These are phyloP conservation scores for Kazachstania sp. DNA, from an alignment of 1,139 yeast genomes.

Conservation along the genomic window DNA sequence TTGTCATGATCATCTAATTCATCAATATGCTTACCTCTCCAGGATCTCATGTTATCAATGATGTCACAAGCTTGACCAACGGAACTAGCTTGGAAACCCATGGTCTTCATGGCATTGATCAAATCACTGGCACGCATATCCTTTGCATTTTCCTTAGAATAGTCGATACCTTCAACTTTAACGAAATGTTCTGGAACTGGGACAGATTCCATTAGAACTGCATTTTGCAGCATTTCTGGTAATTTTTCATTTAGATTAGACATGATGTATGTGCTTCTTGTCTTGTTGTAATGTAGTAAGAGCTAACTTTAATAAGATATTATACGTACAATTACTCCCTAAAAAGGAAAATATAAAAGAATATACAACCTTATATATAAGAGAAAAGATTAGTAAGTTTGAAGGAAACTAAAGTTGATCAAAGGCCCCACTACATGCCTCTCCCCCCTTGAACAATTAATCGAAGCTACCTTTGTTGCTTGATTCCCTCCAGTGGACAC, in stretches of 20 bases:
- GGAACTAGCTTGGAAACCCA: slow-evolving; percentile 98
- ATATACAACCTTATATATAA: not conserved
- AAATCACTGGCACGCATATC: slow-evolving; percentile 74
- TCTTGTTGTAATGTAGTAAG: not conserved
- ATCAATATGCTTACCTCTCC: slow-evolving; percentile 75
- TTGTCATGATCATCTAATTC: slow-evolving; percentile 60
- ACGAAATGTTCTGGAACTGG: slow-evolving; percentile 77
- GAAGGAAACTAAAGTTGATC: too few relatives aligned
- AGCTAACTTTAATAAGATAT: not conserved
- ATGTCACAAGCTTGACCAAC: slow-evolving; percentile 84
- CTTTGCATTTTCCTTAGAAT: slow-evolving; percentile 58
- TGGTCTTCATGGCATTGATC: slow-evolving; percentile 71
- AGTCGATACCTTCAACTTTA: slow-evolving; percentile 81
- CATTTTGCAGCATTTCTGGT: slow-evolving; percentile 71
- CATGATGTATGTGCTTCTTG: not conserved
- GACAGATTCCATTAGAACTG: slow-evolving; percentile 78
- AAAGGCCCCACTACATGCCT: too few relatives aligned
- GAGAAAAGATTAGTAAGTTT: too few relatives aligned
- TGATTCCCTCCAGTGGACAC: too few relatives aligned
- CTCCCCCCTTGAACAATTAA: too few relatives aligned
- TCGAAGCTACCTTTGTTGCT: too few relatives aligned
- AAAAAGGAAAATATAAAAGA: not conserved
- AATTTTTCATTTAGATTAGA: slow-evolving; percentile 31
- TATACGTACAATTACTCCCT: not conserved
- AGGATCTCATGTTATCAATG: slow-evolving; percentile 78